Evolutionary conservation across 148 eudicot species (phyloP), one percentile per base, ranked within the genome.

Genomic region (Rhododendron ovatum): DNA sequence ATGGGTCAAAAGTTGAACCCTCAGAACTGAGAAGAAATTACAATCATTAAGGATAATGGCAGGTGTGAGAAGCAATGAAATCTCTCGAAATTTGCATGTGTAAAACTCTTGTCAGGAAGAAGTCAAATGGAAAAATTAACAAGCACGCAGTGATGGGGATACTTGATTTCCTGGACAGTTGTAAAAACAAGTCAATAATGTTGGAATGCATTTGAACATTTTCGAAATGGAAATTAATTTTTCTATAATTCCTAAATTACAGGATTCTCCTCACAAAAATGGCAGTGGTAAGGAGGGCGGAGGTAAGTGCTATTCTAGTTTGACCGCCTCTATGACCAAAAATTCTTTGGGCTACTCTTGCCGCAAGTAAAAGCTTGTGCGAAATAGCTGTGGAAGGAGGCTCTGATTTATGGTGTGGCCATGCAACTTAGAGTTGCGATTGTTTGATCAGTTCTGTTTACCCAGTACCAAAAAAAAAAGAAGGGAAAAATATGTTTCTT

Each of bases 1-100:
- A 83, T 74, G 98, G 99, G 86, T 98, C 98, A 91, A 98, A 98
- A 74, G 83, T 88, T 41, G 95, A 87, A 79, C 90, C 90, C 76
- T 88, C 93, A 71, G 84, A 87, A 88, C 98, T 91, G 93, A 39
- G 74, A 84, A 82, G 41, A 80, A 79, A 22, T 51, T 61, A 65
- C 26, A 89, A 78, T 73, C 30, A 5, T 55, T 35, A 53, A 75
- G 77, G n/a, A 35, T 33, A 37, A 13, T 8, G 10, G 78, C 43
- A 28, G 47, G 15, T 28, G 80, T 50, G 28, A 4, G n/a, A 51
- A 75, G 13, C 39, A 51, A 84, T 55, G 24, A 1, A 26, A 35
- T 55, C 33, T 39, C 5, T 57, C 11, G 18, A 53, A 76, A 2
- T 55, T 35, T 53, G 77, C 67, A 30, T 43, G 53, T 33, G 43